Base-by-base conservation (phyloP, 331 rosid species). In the Quercus phellos region DNA sequence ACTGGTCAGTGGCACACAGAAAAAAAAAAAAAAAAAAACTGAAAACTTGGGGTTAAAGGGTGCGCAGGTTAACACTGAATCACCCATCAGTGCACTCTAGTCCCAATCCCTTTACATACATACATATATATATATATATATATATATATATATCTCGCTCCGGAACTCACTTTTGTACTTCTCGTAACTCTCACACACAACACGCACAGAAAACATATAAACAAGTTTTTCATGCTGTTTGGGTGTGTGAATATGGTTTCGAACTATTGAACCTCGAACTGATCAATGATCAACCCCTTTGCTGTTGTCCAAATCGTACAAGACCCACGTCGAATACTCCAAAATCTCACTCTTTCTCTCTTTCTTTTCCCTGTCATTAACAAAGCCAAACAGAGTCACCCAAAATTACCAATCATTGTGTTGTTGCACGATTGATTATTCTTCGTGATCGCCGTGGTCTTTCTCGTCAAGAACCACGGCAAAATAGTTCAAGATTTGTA, bases 241-340 rank as follows among this genome's bases (percentile, higher is more conserved):
- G 53, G 9, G 51, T 26, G 43, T 26, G 51, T 46, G 60, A 46
- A 43, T 13, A 5, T 5, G 51, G 12, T 55, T 24, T 67, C 56
- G 58, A 18, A 67, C 55, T 2, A 9, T 34, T 74, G n/a, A 73
- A 24, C 80, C 84, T 74, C 84, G 82, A 38, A 74, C 56, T 68
- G 77, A 78, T 53, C 80, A 76, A 78, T 53, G 78, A 76, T 86
- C 73, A 76, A 55, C 74, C 70, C 38, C 32, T 59, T 26, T 60
- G 68, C 42, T 85, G 74, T 78, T 76, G 89, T 79, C 78, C 88
- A 68, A 88, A 86, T 84, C 90, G 89, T 82, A 79, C 79, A 74
- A 76, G 55, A 75, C 82, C 71, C 79, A 46, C 56, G 58, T 86
- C 78, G 83, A 85, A 66, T 71, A 35, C 80, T 67, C 84, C 82